Conservation (phyloP, 2,329 filamentous ascomycete species). For the Lizonia empirigonia region DNA sequence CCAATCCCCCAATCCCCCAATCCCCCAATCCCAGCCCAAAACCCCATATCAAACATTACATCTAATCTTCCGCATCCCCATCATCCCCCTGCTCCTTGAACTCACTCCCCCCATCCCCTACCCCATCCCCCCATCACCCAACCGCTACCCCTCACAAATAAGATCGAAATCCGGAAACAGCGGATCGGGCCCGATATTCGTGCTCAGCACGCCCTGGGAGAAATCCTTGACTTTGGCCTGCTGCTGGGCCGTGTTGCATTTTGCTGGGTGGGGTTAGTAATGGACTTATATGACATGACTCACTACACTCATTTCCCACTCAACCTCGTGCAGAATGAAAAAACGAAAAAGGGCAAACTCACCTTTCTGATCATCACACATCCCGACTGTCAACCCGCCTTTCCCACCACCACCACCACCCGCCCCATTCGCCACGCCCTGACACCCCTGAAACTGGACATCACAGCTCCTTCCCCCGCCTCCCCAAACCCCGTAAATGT, state of each 20-base stretch:
- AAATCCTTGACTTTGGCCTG: conserved; percentile 39
- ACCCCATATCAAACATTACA: too few species aligned
- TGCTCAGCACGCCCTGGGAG: conserved; percentile 28
- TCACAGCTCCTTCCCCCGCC: conserved; percentile 67
- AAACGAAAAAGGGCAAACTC: too few species aligned
- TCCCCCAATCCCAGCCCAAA: too few species aligned
- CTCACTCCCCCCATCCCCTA: background rate
- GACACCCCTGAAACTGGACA: conserved; percentile 66
- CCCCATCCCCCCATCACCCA: background rate
- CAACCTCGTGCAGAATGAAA: too few species aligned
- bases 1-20: too few species aligned
- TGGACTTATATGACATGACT: too few species aligned
- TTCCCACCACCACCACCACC: conserved; percentile 1
- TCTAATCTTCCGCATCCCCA: background rate
- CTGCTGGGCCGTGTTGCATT: conserved; percentile 38
- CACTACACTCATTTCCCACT: background rate
- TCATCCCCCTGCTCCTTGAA: background rate
- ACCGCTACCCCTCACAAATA: conserved; percentile 35
- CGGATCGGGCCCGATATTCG: conserved; percentile 47
- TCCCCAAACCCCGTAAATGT: conserved; percentile 61
- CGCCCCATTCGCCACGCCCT: conserved; percentile 48
- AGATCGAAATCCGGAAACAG: conserved; percentile 48
- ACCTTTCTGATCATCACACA: conserved; percentile 35
- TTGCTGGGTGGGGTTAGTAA: conserved; percentile 19
- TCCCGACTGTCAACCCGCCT: conserved; percentile 22